Evolutionary conservation across 768 basidiomycete species (phyloP).

Genomic region (Boletus vermiculosoides): DNA sequence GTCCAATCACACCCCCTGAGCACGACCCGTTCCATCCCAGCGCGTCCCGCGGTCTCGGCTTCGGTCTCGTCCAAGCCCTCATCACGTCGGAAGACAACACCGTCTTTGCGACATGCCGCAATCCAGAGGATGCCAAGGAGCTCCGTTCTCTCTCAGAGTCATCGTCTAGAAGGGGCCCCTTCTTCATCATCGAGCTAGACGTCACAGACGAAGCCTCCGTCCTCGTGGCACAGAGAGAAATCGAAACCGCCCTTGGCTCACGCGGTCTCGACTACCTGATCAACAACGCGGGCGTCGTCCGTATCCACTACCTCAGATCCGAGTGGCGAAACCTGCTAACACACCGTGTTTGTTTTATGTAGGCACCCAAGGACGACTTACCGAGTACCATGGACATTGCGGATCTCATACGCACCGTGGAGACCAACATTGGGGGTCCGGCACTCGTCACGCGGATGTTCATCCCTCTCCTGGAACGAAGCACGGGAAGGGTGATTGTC

Average conservation of each 20-base stretch:
- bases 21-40: conserved; percentile 8
- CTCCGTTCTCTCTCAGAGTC: conserved; percentile 21
- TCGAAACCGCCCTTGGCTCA: conserved; percentile 1
- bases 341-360: not conserved
- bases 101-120: conserved; percentile 34
- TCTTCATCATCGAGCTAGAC: conserved; percentile 29
- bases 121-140: conserved; percentile 19
- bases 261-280: conserved; percentile 34
- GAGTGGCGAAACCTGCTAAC: not conserved
- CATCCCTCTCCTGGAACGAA: conserved; percentile 33
- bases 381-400: conserved; percentile 24
- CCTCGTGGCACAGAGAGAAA: not conserved
- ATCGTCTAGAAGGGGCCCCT: not conserved
- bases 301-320: conserved; percentile 3
- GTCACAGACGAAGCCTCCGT: conserved; percentile 21
- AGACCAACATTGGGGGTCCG: conserved; percentile 34
- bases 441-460: conserved; percentile 34
- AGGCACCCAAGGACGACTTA: conserved; percentile 25
- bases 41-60: conserved; percentile 17
- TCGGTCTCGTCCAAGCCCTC: conserved; percentile 20
- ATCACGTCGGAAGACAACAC: conserved; percentile 19
- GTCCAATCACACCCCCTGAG: not conserved
- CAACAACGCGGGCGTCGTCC: conserved; percentile 37
- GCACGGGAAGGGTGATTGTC: conserved; percentile 30
- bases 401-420: conserved; percentile 21